These are phyloP conservation scores for Pleodorina starrii DNA, from an alignment of 139 green algal species.

Conservation along the genomic window DNA sequence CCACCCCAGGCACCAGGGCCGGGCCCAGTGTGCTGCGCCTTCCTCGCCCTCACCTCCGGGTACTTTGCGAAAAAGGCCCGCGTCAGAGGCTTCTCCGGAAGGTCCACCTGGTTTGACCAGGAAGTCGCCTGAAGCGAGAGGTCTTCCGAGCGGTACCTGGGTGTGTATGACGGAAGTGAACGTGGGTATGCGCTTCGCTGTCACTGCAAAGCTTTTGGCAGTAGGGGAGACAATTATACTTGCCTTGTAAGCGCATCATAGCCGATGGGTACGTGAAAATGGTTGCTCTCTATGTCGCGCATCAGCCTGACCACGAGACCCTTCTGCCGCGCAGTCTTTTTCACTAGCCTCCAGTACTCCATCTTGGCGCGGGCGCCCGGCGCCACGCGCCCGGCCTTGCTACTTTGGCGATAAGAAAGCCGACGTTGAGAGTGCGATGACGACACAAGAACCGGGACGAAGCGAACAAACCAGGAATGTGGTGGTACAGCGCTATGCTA, in stretches of 20 bases:
- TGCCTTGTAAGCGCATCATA: conserved; percentile 34
- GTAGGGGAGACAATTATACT: background rate
- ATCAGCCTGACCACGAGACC: conserved; percentile 45
- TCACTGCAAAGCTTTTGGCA: background rate
- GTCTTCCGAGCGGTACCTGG: conserved; percentile 53
- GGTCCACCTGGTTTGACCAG: background rate
- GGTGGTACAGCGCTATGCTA: too few species aligned
- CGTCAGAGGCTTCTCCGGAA: conserved; percentile 23
- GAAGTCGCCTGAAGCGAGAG: conserved; percentile 4
- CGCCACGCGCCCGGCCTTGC: background rate
- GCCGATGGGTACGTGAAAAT: conserved; percentile 12
- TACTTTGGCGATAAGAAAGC: background rate
- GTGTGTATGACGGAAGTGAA: background rate
- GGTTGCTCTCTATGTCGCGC: conserved; percentile 47
- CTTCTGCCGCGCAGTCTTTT: background rate
- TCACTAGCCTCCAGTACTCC: conserved; percentile 35
- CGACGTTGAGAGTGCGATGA: background rate
- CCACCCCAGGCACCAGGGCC: too few species aligned
- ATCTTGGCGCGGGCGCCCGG: conserved; percentile 33
- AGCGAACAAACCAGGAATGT: too few species aligned
- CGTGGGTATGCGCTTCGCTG: background rate
- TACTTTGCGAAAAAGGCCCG: conserved; percentile 18
- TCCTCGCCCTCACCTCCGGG: conserved; percentile 25
- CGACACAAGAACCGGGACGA: too few species aligned
- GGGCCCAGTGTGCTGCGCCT: background rate